Evolutionary conservation across 2,329 filamentous ascomycete genomes (phyloP).

Genomic region (Capronia epimyces): DNA sequence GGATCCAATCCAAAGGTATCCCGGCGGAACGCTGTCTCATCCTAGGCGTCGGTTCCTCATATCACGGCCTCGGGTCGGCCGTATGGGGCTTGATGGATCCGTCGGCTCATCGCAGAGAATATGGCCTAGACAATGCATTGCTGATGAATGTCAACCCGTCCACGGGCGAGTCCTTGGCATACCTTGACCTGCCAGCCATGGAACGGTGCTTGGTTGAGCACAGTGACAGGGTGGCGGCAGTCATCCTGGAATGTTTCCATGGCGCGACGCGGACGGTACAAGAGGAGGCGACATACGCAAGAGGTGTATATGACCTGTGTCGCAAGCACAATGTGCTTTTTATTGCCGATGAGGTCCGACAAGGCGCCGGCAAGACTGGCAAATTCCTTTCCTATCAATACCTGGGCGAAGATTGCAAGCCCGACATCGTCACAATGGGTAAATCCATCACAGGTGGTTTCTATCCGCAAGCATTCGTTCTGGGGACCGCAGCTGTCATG

Average conservation of each 20-base stretch:
- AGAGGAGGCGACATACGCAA: not conserved
- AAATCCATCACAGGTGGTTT: slow-evolving; percentile 10
- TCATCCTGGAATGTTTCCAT: slow-evolving; percentile 4
- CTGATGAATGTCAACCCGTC: slow-evolving; percentile 61
- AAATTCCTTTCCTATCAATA: slow-evolving; percentile 95
- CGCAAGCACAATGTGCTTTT: slow-evolving; percentile 38
- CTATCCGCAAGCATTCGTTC: slow-evolving; percentile 3
- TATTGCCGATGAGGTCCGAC: slow-evolving; percentile 92
- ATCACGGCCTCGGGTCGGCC: slow-evolving; percentile 60
- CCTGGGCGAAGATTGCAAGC: slow-evolving; percentile 63
- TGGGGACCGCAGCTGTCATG: slow-evolving; percentile 6
- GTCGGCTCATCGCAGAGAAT: slow-evolving; percentile 44
- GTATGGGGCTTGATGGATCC: slow-evolving; percentile 52
- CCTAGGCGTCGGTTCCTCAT: slow-evolving; percentile 81
- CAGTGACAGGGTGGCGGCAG: not conserved
- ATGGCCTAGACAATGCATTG: slow-evolving; percentile 1
- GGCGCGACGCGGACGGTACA: not conserved
- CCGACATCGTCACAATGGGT: slow-evolving; percentile 81
- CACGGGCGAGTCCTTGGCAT: slow-evolving; percentile 64
- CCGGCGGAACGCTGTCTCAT: slow-evolving; percentile 75
- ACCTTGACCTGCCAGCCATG: slow-evolving; percentile 76
- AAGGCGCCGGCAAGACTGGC: slow-evolving; percentile 81
- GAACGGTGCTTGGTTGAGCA: not conserved
- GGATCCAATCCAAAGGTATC: slow-evolving; percentile 90
- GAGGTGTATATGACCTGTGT: slow-evolving; percentile 3